Evolutionary conservation across 257 asterid genomes (phyloP), one percentile per base, ranked within the genome.

Genomic region (Gynochthodes officinalis): DNA sequence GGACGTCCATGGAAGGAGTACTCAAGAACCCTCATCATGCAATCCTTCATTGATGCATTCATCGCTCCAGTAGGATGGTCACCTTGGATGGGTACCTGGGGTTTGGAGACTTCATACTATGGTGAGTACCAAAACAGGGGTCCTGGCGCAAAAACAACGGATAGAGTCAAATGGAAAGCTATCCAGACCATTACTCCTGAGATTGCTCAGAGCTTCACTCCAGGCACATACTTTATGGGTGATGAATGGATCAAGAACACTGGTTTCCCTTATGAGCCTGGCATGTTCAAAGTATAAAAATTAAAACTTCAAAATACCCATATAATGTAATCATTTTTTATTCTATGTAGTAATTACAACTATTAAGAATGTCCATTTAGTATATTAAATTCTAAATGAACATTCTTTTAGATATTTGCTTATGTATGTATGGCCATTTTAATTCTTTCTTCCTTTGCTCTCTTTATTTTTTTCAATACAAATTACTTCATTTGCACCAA

Each of bases 1-100:
- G 97, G 97, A 7, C 88, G 97, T 1, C 97, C 97, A 3, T 88
- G 95, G 97, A 92, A 92, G 84, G 86, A 84, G 52, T 92, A 12
- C 55, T 89, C 97, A 0, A 84, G 92, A 78, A 89, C 97, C 0
- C 55, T 92, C 16, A 73, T 92, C 71, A 86, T 89, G 96, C 82
- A 88, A n/a, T 74, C 96, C 3, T 40, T 12, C 74, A 88, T 92
- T 48, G 92, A 77, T 2, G 82, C 77, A 8, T 76, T 82, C 78
- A 83, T 92, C 28, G 80, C 72, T 1, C 98, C 98, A 0, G 82
- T 72, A 57, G 98, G 96, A 6, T 92, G 93, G 96, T 63, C 92
- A 0, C 91, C 91, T 15, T 93, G 98, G 98, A 71, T 72, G 65
- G 98, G 97, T 2, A 79, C 73, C 0, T 90, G 66, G 27, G 97